phyloP scores from a whole-genome alignment of 371 early-diverging fungal species.

The Funneliformis caledonium region DNA sequence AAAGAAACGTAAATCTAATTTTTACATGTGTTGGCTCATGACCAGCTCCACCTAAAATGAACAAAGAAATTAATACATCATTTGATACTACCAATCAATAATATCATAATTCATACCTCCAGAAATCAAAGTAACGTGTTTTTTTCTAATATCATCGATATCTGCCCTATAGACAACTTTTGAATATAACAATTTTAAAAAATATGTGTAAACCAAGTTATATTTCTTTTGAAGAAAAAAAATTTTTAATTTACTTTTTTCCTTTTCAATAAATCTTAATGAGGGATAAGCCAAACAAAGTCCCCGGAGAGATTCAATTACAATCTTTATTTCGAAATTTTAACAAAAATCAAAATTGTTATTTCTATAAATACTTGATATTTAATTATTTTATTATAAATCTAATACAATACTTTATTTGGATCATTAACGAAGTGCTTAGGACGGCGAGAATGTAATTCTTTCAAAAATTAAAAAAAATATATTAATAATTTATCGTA shows the following conservation, averaged over 20 bases:
- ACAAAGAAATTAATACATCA: background rate
- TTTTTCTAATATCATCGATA: slow-evolving; percentile 54
- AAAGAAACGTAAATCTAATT: background rate
- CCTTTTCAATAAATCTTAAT: slow-evolving; percentile 26
- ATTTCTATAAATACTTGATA: no score
- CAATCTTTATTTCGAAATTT: background rate
- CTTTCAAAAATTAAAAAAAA: background rate
- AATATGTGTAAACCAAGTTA: background rate
- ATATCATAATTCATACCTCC: slow-evolving; percentile 57
- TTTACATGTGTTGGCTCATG: slow-evolving; percentile 78
- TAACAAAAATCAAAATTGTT: no score
- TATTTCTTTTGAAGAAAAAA: background rate
- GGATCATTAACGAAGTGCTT: slow-evolving; percentile 29
- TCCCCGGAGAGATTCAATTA: slow-evolving; percentile 27
- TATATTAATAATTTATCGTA: no score
- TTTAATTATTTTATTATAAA: no score
- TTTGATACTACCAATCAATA: background rate
- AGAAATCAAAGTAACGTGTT: slow-evolving; percentile 77
- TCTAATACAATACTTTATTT: background rate
- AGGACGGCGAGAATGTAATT: background rate
- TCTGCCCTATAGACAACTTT: slow-evolving; percentile 60
- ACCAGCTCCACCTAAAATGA: slow-evolving; percentile 62
- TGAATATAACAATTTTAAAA: background rate
- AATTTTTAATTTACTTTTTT: slow-evolving; percentile 10
- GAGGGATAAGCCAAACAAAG: slow-evolving; percentile 24